phyloP scores from a whole-genome alignment of 495 filamentous ascomycete genomes.

The Tetracladium setigerum region DNA sequence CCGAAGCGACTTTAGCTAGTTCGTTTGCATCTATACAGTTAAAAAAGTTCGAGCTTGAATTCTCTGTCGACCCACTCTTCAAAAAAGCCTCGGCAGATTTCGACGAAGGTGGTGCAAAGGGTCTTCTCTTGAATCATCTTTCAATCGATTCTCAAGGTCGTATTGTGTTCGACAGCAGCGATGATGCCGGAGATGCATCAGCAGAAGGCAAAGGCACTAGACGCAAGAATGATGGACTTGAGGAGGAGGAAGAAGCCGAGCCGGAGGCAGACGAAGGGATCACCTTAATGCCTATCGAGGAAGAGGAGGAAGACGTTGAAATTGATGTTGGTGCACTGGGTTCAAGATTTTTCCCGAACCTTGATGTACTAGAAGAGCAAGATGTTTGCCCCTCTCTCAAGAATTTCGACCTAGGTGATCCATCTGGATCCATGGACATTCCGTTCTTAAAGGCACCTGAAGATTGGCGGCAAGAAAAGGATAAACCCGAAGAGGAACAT shows the following conservation, averaged over 20 bases:
- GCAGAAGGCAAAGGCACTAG: constrained; percentile 31
- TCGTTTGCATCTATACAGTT: constrained; percentile 84
- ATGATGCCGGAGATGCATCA: constrained; percentile 66
- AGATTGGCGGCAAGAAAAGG: constrained; percentile 67
- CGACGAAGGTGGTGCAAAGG: constrained; percentile 96
- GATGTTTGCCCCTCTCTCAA: constrained; percentile 95
- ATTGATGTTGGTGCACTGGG: constrained; percentile 72
- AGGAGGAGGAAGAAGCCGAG: constrained; percentile 43
- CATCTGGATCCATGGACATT: constrained; percentile 76
- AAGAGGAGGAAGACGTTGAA: constrained; percentile 52
- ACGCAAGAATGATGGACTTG: constrained; percentile 34
- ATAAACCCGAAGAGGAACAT: constrained; percentile 42
- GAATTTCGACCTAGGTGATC: constrained; percentile 81
- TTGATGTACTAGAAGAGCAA: constrained; percentile 67
- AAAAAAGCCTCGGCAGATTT: constrained; percentile 98
- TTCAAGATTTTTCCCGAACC: constrained; percentile 78
- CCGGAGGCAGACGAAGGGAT: constrained; percentile 23
- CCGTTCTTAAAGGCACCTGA: constrained; percentile 88
- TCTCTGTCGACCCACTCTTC: constrained; percentile 94
- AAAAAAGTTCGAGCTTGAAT: constrained; percentile 96
- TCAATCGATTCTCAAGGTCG: constrained; percentile 84
- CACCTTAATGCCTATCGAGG: constrained; percentile 30
- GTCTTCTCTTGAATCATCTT: constrained; percentile 87
- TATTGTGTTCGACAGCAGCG: constrained; percentile 97
- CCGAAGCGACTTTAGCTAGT: constrained; percentile 84